A percentile compares a stretch with the other conserved stretches of the same genome.
These are phyloP conservation scores for Pythium aristosporum DNA, from an alignment of 352 stramenopile genomes.

Conservation along the genomic window DNA sequence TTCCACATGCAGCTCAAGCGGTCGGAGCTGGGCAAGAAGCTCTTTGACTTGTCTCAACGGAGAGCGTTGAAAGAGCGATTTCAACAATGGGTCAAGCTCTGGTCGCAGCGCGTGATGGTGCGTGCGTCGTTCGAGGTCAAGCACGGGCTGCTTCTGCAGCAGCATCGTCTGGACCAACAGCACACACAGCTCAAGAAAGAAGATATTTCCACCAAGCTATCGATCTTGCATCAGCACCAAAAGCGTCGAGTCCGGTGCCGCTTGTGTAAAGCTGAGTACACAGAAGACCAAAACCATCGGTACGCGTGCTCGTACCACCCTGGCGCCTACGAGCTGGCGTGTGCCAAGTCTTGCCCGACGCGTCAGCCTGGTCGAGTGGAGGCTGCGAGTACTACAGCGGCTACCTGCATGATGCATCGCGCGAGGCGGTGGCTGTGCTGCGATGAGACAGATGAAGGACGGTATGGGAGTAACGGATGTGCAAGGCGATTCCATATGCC, in stretches of 20 bases:
- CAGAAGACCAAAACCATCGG: slow-evolving; percentile 68
- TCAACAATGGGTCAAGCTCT: slow-evolving; percentile 59
- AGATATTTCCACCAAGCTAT: slow-evolving; percentile 35
- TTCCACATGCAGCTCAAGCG: slow-evolving; percentile 46
- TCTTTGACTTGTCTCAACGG: slow-evolving; percentile 45
- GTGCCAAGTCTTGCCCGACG: slow-evolving; percentile 50
- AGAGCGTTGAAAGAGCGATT: slow-evolving; percentile 48
- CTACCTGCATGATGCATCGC: slow-evolving; percentile 71
- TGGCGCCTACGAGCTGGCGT: slow-evolving; percentile 62
- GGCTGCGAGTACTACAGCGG: slow-evolving; percentile 1
- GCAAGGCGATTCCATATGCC: slow-evolving; percentile 59
- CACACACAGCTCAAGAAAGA: slow-evolving; percentile 9
- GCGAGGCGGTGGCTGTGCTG: slow-evolving; percentile 73
- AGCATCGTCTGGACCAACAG: slow-evolving; percentile 38
- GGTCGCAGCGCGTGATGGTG: slow-evolving; percentile 52
- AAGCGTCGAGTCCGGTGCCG: slow-evolving; percentile 51
- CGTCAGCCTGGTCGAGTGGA: slow-evolving; percentile 21
- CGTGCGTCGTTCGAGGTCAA: slow-evolving; percentile 69
- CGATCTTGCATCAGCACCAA: slow-evolving; percentile 62
- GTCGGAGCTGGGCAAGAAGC: slow-evolving; percentile 46
- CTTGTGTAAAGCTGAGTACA: slow-evolving; percentile 63
- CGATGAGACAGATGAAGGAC: slow-evolving; percentile 67
- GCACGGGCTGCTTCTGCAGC: slow-evolving; percentile 55
- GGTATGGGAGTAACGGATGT: slow-evolving; percentile 65
- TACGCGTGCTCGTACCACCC: slow-evolving; percentile 69